Base-by-base conservation (phyloP, 1,139 yeast species). In the Wickerhamomyces sp. region DNA sequence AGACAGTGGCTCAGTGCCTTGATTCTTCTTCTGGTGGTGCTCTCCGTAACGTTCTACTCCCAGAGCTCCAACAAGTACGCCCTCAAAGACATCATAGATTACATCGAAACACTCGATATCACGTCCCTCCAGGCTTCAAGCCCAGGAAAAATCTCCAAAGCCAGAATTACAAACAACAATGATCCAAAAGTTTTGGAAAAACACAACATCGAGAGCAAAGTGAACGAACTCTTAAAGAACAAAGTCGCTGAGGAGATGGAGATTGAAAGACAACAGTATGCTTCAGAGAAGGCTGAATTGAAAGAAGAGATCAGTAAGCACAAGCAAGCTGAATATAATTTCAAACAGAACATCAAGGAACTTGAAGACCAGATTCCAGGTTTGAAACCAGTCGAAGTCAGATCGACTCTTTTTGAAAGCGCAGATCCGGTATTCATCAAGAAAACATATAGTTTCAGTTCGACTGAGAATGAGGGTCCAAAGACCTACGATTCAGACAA, bases 171-270 rank as follows among this genome's bases (percentile, higher is more conserved):
- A 2, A 37, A 47, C 28, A 46, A 44, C 36, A 46, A 39, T 7
- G 30, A 32, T 9, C 46, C 49, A 4, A 46, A 36, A 14, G 15
- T 45, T 7, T 16, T 48, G 4, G 40, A 41, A 14, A 42, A 45
- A 16, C 53, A 48, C 16, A 35, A 27, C 23, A 44, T 48, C 23
- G 51, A 48, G 33, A 26, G 14, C 14, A 35, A 43, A 31, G 53
- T 48, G 14, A 47, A 47, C 23, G 48, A 42, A 26, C 30, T 48
- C 21, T 27, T 48, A 13, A 41, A 45, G 39, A 35, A 39, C 30
- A 48, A 45, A 27, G n/a, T 48, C 4, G 40, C 32, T 2, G 30
- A 18, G 7, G 53, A 47, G 23, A 17, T 48, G 16, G 20, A 37
- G 19, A 19, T 8, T 6, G 52, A 46, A 33, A 33, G 46, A 9